Percentiles rank a stretch among this genome's conserved stretches.
Evolutionary conservation across 495 filamentous ascomycete genomes (phyloP).

Genomic region (Xylaria curta): DNA sequence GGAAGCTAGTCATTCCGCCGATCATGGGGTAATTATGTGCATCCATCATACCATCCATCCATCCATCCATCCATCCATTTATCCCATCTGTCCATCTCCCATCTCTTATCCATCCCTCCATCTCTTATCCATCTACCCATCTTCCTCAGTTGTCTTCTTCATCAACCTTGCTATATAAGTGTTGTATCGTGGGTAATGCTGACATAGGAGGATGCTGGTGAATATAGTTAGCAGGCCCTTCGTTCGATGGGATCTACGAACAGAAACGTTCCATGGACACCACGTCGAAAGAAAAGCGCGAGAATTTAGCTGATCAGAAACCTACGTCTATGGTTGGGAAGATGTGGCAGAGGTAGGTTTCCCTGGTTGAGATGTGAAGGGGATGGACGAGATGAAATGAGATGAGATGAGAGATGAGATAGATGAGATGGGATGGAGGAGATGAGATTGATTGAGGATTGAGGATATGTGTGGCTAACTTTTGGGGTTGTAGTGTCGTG

Average conservation of each 20-base stretch:
- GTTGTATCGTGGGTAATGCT: neutral
- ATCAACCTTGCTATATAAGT: neutral
- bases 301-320: slow-evolving; percentile 3
- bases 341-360: slow-evolving; percentile 8
- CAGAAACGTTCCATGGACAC: slow-evolving; percentile 3
- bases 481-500: neutral
- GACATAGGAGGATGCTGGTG: neutral
- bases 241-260: neutral
- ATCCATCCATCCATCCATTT: too few species aligned
- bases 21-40: neutral
- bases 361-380: neutral
- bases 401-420: too few species aligned
- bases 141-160: neutral
- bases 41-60: too few species aligned
- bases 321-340: neutral
- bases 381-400: too few species aligned
- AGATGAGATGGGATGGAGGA: too few species aligned
- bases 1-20: neutral
- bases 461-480: neutral
- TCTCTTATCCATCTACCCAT: too few species aligned
- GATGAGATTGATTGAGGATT: too few species aligned
- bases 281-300: neutral
- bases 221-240: slow-evolving; percentile 9
- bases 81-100: too few species aligned
- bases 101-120: too few species aligned